Evolutionary conservation across 306 rosid species (phyloP).

Genomic region (Quercus bicolor): DNA sequence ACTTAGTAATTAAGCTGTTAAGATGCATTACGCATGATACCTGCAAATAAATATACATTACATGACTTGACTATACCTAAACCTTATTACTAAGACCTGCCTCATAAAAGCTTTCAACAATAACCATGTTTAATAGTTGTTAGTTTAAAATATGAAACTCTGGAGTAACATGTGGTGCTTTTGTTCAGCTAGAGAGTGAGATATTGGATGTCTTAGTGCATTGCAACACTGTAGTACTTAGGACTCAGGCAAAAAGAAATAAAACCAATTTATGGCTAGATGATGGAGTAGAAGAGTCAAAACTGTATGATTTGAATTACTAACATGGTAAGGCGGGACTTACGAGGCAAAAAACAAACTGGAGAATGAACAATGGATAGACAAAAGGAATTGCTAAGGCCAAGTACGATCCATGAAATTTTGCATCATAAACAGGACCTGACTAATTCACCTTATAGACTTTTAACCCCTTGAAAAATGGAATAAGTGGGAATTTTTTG

Average conservation of each 20-base stretch:
- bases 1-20: conserved; percentile 5
- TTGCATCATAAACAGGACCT: too few relatives aligned
- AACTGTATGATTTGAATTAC: background rate
- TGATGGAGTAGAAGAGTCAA: background rate
- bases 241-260: background rate
- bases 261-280: background rate
- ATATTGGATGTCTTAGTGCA: background rate
- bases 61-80: background rate
- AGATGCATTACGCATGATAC: background rate
- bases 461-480: too few relatives aligned
- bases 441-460: too few relatives aligned
- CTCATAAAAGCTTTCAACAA: background rate
- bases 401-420: too few relatives aligned
- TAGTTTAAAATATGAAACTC: background rate
- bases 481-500: too few relatives aligned
- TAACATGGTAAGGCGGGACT: background rate
- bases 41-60: background rate
- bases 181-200: background rate
- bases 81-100: background rate
- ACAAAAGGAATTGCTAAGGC: too few relatives aligned
- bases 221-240: background rate
- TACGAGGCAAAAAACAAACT: background rate
- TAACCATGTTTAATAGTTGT: background rate
- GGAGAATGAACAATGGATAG: too few relatives aligned
- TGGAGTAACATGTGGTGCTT: background rate